Evolutionary conservation across 306 rosid genomes (phyloP).

Genomic region (Quercus agrifolia): DNA sequence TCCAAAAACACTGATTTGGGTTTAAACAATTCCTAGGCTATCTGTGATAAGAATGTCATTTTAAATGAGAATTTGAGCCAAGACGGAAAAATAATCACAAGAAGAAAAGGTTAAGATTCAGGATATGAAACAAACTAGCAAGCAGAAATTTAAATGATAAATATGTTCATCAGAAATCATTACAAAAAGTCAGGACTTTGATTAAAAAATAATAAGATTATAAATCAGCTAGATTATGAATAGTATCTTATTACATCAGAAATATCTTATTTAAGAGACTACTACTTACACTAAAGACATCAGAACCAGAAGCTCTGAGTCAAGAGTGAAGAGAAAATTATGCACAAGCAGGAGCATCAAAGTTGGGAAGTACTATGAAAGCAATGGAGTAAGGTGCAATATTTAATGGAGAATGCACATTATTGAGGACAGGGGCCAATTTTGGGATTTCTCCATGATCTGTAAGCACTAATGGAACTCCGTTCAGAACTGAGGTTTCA

Average conservation of each 20-base stretch:
- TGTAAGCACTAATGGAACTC: conserved; percentile 57
- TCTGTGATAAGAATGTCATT: too few species aligned
- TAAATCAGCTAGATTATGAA: not conserved
- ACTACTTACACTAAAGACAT: not conserved
- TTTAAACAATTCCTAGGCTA: too few species aligned
- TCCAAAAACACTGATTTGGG: too few species aligned
- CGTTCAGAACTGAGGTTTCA: conserved; percentile 69
- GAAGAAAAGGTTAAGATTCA: too few species aligned
- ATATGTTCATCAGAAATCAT: not conserved
- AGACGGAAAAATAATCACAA: too few species aligned
- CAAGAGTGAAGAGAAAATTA: conserved; percentile 1
- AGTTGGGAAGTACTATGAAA: conserved; percentile 45
- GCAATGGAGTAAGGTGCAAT: conserved; percentile 41
- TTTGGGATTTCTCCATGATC: conserved; percentile 63
- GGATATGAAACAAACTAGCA: too few species aligned
- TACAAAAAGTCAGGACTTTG: not conserved
- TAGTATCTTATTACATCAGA: not conserved
- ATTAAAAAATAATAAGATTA: not conserved
- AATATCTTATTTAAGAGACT: not conserved
- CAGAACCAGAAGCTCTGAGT: not conserved
- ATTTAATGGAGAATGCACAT: conserved; percentile 40
- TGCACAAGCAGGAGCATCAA: conserved; percentile 55
- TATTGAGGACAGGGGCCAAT: conserved; percentile 41
- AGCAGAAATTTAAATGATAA: not conserved
- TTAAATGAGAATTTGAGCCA: too few species aligned